Evolutionary conservation across 2,329 filamentous ascomycete species (phyloP).

Genomic region (Dothideomycetes sp.): DNA sequence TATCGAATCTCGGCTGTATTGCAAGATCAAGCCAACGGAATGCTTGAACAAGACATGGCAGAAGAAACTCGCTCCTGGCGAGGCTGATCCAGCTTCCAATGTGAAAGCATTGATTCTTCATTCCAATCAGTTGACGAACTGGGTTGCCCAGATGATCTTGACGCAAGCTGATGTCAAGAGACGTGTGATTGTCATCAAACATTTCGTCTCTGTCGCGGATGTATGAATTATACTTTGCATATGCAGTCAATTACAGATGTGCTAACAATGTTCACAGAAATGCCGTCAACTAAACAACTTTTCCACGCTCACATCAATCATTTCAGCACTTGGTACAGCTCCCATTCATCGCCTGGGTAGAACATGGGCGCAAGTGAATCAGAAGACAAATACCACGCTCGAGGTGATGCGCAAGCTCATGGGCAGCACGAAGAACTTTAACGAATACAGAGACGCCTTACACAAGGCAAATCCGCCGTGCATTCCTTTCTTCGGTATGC

Average conservation of each 20-base stretch:
- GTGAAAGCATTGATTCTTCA: constrained; percentile 94
- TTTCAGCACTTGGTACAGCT: constrained; percentile 86
- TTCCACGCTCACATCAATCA: constrained; percentile 93
- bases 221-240: constrained; percentile 44
- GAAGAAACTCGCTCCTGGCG: constrained; percentile 76
- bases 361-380: constrained; percentile 89
- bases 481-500: constrained; percentile 90
- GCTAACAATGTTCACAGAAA: constrained; percentile 52
- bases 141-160: constrained; percentile 98
- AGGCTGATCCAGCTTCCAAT: constrained; percentile 79
- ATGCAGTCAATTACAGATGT: background rate
- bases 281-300: constrained; percentile 92
- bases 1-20: constrained; percentile 88
- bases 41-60: constrained; percentile 99
- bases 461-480: constrained; percentile 92
- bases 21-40: constrained; percentile 90
- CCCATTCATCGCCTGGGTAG: constrained; percentile 87
- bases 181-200: constrained; percentile 93
- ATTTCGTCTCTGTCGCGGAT: constrained; percentile 93
- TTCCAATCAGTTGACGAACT: constrained; percentile 97
- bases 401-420: constrained; percentile 91
- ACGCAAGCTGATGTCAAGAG: constrained; percentile 92
- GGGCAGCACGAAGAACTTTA: constrained; percentile 97
- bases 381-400: constrained; percentile 65
- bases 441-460: constrained; percentile 85